Base-by-base conservation (phyloP, 345 rosid genomes). In the Microthlaspi erraticum region DNA sequence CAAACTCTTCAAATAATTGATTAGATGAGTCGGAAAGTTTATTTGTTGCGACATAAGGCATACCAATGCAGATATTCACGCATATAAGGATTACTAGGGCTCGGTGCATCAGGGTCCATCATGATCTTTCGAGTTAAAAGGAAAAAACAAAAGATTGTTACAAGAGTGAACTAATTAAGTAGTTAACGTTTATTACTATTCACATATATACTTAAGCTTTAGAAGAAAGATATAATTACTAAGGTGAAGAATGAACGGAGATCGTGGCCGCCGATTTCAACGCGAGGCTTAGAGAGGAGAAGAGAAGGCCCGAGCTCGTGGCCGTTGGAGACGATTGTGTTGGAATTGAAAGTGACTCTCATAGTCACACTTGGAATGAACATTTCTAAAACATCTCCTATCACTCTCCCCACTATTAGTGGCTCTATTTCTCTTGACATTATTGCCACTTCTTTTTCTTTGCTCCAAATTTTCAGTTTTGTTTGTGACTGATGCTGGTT, bases 51-150 rank as follows among this genome's bases (percentile, higher is more conserved):
- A 60, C 73, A 9, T 64, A 93, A 9, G 31, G 51, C 73, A 9
- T 64, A 93, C 97, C 98, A 93, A 75, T 88, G 97, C 31, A 93
- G 81, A 78, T 91, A 89, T 56, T 93, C 98, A 73, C 88, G 84
- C 69, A 90, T 53, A 78, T 70, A 63, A 10, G 98, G 96, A 73
- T 88, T 88, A 54, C 97, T 90, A 42, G 97, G 98, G 78, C 97
- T 87, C 58, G 98, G 98, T 50, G 93, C 92, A 78, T 93, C 98
- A 1, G 98, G 98, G 80, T 93, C 97, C 10, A 85, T 84, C 98
- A 90, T 81, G 64, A 93, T 81, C 96, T 93, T 48, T 31, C 5
- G 50, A 60, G 9, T 12, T 41, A 39, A 26, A 33, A 9, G 52
- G 36, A 16, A 1, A 56, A 37, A 73, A 55, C 18, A 52, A 51